Evolutionary conservation across 2,329 filamentous ascomycete species (phyloP).

Genomic region (Fusarium pseudonygamai): DNA sequence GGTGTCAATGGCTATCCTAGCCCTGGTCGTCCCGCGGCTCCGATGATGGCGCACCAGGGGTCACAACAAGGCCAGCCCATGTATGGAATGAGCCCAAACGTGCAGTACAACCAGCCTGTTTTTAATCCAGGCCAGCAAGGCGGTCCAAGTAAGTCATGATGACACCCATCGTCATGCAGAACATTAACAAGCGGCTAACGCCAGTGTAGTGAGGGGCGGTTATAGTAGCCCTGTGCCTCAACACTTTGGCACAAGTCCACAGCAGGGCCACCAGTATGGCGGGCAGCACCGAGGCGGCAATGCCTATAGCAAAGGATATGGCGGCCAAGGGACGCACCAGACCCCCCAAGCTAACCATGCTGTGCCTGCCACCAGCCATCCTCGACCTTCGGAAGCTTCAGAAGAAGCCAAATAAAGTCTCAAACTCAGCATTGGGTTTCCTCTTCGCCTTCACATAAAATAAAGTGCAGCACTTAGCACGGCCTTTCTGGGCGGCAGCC

Average conservation of each 20-base stretch:
- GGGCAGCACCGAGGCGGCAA: conserved; percentile 65
- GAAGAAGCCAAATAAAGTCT: conserved; percentile 57
- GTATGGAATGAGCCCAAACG: conserved; percentile 79
- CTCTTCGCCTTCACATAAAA: conserved; percentile 20
- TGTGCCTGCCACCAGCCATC: conserved; percentile 47
- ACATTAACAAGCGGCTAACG: conserved; percentile 50
- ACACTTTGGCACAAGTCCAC: conserved; percentile 73
- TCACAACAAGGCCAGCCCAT: conserved; percentile 88
- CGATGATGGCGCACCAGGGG: conserved; percentile 94
- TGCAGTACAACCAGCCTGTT: conserved; percentile 79
- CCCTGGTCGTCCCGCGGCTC: conserved; percentile 79
- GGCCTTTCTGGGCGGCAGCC: conserved; percentile 34
- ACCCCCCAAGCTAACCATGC: conserved; percentile 49
- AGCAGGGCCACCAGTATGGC: conserved; percentile 71
- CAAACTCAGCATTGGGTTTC: conserved; percentile 15
- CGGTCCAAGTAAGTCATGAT: conserved; percentile 73
- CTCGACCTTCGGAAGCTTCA: conserved; percentile 50
- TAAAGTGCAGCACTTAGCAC: conserved; percentile 39
- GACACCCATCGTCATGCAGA: conserved; percentile 5
- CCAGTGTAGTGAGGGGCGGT: conserved; percentile 65
- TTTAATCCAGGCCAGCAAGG: conserved; percentile 74
- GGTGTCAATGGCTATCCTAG: conserved; percentile 86
- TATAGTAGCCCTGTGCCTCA: conserved; percentile 68
- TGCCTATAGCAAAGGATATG: conserved; percentile 64
- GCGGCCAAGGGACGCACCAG: conserved; percentile 56